Conservation (phyloP, 768 basidiomycete species). For the Roridomyces roridus region DNA sequence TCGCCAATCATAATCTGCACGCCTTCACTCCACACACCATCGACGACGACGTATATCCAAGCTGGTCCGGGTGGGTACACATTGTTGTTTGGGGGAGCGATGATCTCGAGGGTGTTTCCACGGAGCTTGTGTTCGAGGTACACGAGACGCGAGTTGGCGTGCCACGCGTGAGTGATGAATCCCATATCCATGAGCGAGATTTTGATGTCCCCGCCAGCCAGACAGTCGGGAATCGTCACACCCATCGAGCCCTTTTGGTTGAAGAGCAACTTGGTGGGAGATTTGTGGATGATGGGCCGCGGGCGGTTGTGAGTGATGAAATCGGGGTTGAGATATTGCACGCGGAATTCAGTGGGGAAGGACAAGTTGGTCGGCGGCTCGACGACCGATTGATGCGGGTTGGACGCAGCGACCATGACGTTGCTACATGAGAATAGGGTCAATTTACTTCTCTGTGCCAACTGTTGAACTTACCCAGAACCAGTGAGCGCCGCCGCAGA, state of each 20-base stretch:
- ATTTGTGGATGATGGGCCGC: constrained; percentile 18
- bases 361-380: neutral
- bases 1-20: constrained; percentile 6
- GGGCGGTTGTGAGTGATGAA: constrained; percentile 28
- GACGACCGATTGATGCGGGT: constrained; percentile 55
- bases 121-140: constrained; percentile 36
- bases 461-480: constrained; percentile 31
- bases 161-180: constrained; percentile 40
- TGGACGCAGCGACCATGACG: constrained; percentile 62
- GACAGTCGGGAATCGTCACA: too few relatives aligned
- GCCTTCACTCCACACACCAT: constrained; percentile 1
- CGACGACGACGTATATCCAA: constrained; percentile 1
- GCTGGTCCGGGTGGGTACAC: constrained; percentile 38
- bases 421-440: constrained; percentile 29
- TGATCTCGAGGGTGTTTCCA: constrained; percentile 36
- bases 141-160: constrained; percentile 37
- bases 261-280: too few relatives aligned
- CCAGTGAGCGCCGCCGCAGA: constrained; percentile 63
- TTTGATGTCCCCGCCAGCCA: too few relatives aligned
- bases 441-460: constrained; percentile 19
- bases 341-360: constrained; percentile 28
- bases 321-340: constrained; percentile 38
- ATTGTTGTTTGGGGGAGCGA: constrained; percentile 39
- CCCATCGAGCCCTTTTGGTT: too few relatives aligned
- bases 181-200: constrained; percentile 28